phyloP scores from a whole-genome alignment of 2,329 filamentous ascomycete species.

The Neoarthrinium moseri region DNA sequence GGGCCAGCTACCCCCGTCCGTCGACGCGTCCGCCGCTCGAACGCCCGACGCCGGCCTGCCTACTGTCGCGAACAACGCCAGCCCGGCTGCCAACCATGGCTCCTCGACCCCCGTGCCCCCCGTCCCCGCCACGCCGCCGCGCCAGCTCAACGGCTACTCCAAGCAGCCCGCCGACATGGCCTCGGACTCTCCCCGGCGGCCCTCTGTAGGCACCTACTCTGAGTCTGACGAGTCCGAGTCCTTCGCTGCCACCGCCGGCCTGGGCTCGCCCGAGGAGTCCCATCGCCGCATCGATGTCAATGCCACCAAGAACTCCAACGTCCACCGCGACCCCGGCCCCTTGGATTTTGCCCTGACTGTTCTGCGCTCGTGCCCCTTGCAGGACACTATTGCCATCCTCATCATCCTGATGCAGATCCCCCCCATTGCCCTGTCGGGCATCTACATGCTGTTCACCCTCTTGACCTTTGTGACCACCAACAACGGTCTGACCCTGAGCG shows the following conservation, averaged over 20 bases:
- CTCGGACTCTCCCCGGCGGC: slow-evolving; percentile 37
- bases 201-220: slow-evolving; percentile 52
- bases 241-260: slow-evolving; percentile 33
- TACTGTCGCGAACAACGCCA: slow-evolving; percentile 22
- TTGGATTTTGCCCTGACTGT: slow-evolving; percentile 82
- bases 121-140: slow-evolving; percentile 33
- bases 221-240: slow-evolving; percentile 57
- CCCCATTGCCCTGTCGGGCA: slow-evolving; percentile 80
- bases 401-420: slow-evolving; percentile 93
- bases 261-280: slow-evolving; percentile 42
- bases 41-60: slow-evolving; percentile 34
- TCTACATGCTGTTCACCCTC: slow-evolving; percentile 89
- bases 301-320: slow-evolving; percentile 63
- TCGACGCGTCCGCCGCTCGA: no score
- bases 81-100: slow-evolving; percentile 25
- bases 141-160: slow-evolving; percentile 32
- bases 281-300: slow-evolving; percentile 71
- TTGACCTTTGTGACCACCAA: slow-evolving; percentile 86
- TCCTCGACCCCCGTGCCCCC: slow-evolving; percentile 22
- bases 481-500: slow-evolving; percentile 78
- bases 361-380: slow-evolving; percentile 82
- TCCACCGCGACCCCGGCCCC: slow-evolving; percentile 70
- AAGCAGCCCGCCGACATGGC: slow-evolving; percentile 37
- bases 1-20: no score
- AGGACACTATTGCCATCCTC: slow-evolving; percentile 94